Conservation (phyloP, 495 filamentous ascomycete species). For the Penicillium canescens region DNA sequence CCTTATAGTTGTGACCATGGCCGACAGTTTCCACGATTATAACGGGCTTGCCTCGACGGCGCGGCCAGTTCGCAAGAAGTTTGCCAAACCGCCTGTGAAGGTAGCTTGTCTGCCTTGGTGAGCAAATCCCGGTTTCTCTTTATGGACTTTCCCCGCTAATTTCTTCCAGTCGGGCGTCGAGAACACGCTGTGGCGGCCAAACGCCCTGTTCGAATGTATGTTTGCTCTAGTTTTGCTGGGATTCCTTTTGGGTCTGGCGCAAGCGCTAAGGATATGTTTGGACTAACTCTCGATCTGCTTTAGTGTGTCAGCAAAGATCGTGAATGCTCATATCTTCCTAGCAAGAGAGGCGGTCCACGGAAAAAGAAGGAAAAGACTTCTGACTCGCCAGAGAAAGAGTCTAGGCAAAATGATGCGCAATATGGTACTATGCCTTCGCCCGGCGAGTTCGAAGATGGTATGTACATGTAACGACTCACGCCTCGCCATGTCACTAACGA, state of each 20-base stretch:
- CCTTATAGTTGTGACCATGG: constrained; percentile 17
- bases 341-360: constrained; percentile 57
- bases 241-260: constrained; percentile 1
- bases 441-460: constrained; percentile 39
- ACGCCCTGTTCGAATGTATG: constrained; percentile 58
- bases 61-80: constrained; percentile 44
- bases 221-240: constrained; percentile 10
- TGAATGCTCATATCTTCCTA: constrained; percentile 56
- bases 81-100: constrained; percentile 61
- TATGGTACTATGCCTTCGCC: constrained; percentile 22
- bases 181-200: constrained; percentile 60
- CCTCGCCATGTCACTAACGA: constrained; percentile 12
- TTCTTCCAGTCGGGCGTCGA: constrained; percentile 50
- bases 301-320: constrained; percentile 55
- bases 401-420: constrained; percentile 22
- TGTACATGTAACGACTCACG: constrained; percentile 4
- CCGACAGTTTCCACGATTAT: constrained; percentile 21
- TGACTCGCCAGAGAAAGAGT: constrained; percentile 21
- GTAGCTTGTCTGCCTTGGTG: constrained; percentile 64
- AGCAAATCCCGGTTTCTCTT: constrained; percentile 18
- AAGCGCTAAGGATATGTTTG: background rate
- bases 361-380: constrained; percentile 42
- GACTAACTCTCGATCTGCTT: background rate
- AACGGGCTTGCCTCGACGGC: constrained; percentile 16
- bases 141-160: constrained; percentile 1